These are phyloP conservation scores for Penicillium sp. DNA, from an alignment of 2,329 filamentous ascomycete species.

Conservation along the genomic window DNA sequence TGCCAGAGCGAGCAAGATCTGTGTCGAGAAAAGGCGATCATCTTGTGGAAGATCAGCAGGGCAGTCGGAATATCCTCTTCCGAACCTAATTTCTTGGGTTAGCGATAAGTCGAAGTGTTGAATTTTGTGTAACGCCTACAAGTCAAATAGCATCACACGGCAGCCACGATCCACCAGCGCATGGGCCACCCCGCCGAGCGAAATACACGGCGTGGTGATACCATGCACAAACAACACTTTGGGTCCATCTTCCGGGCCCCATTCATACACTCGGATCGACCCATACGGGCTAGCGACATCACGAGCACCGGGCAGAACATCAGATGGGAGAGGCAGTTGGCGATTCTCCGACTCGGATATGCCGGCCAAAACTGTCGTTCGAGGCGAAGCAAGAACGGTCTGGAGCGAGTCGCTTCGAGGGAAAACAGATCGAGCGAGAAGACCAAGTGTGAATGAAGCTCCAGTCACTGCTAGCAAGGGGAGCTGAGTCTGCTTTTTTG, in stretches of 20 bases:
- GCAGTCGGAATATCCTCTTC: slow-evolving; percentile 73
- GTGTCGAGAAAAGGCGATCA: slow-evolving; percentile 68
- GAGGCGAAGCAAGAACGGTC: slow-evolving; percentile 39
- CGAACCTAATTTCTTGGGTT: slow-evolving; percentile 40
- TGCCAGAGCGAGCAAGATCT: slow-evolving; percentile 68
- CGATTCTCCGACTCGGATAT: slow-evolving; percentile 40
- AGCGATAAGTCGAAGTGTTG: not conserved
- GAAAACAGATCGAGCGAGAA: slow-evolving; percentile 34
- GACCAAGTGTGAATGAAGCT: slow-evolving; percentile 36
- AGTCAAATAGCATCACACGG: slow-evolving; percentile 76
- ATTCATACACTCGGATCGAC: slow-evolving; percentile 73
- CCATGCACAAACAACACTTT: slow-evolving; percentile 77
- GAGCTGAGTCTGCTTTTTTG: slow-evolving; percentile 32
- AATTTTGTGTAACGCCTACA: slow-evolving; percentile 32
- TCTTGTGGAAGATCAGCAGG: slow-evolving; percentile 69
- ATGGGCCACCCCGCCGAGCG: slow-evolving; percentile 65
- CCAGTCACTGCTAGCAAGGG: slow-evolving; percentile 38
- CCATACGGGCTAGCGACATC: slow-evolving; percentile 66
- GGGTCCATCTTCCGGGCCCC: slow-evolving; percentile 68
- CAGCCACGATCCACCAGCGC: slow-evolving; percentile 65
- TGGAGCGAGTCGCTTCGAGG: slow-evolving; percentile 12
- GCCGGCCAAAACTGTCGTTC: slow-evolving; percentile 33
- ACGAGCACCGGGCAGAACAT: slow-evolving; percentile 62
- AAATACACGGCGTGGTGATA: slow-evolving; percentile 74
- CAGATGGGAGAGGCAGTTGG: slow-evolving; percentile 63